Evolutionary conservation across 2,329 filamentous ascomycete species (phyloP).

Genomic region (Ascochyta koolunga): DNA sequence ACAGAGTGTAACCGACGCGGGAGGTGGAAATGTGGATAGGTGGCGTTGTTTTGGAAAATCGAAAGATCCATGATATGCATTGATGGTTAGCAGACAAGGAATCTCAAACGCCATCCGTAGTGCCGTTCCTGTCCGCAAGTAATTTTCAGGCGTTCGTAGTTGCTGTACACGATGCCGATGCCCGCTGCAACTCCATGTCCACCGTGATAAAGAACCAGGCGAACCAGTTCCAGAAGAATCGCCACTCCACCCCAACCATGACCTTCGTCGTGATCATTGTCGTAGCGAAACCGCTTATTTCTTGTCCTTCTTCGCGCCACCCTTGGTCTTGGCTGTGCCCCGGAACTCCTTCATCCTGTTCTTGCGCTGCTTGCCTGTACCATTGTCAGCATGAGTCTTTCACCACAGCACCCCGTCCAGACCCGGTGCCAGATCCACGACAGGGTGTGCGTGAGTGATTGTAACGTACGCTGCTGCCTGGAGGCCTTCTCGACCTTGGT

Average conservation of each 20-base stretch:
- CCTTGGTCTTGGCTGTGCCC: constrained; percentile 98
- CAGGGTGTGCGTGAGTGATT: constrained; percentile 11
- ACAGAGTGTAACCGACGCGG: not conserved
- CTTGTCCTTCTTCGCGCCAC: constrained; percentile 90
- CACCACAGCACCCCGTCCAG: constrained; percentile 10
- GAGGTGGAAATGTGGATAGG: not conserved
- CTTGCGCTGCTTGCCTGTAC: constrained; percentile 99
- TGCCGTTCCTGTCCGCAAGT: constrained; percentile 46
- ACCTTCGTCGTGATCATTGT: constrained; percentile 38
- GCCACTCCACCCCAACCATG: constrained; percentile 40
- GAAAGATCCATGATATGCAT: constrained; percentile 50
- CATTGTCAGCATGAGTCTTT: constrained; percentile 38
- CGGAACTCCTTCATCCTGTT: constrained; percentile 99
- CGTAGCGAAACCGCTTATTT: constrained; percentile 49
- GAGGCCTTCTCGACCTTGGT: constrained; percentile 95
- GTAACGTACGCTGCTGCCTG: constrained; percentile 96
- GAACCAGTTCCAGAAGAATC: constrained; percentile 42
- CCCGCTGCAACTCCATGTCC: constrained; percentile 44
- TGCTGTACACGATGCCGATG: constrained; percentile 47
- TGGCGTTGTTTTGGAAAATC: constrained; percentile 24
- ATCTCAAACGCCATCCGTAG: constrained; percentile 50
- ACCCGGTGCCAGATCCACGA: constrained; percentile 11
- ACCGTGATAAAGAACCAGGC: constrained; percentile 41
- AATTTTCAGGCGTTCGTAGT: constrained; percentile 48
- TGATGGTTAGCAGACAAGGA: constrained; percentile 47